Base-by-base conservation (phyloP, 2,329 filamentous ascomycete genomes). In the Microdochium trichocladiopsis region DNA sequence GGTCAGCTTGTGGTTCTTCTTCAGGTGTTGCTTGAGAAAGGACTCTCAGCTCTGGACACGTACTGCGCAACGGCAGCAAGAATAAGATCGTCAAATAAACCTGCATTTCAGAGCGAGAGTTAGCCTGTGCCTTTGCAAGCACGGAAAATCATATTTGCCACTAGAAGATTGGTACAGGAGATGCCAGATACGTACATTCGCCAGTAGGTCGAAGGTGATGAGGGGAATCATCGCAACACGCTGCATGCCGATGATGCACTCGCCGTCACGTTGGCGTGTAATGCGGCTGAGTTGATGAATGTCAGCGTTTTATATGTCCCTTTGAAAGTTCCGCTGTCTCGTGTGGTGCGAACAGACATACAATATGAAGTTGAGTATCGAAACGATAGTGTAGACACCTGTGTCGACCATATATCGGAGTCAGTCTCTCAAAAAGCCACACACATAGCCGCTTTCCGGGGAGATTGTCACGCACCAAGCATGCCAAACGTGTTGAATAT, bases 51-150 rank as follows among this genome's bases (percentile, higher is more conserved):
- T 8, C 2, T 11, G 12, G n/a, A 6, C 12, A 56, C 72, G 60
- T 67, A 83, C 79, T 71, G 53, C 74, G 76, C 1, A 86, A 61
- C 2, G 82, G 82, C n/a, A 79, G 69, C 2, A 87, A 66, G 61
- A 87, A 86, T n/a, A 86, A 68, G 3, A 77, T 69, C 1, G 82
- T 86, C 1, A 86, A 69, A 57, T 85, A 86, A 21, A 83, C 56
- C 72, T 75, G 45, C 12, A 18, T n/a, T n/a, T n/a, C n/a, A n/a
- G n/a, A n/a, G n/a, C n/a, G n/a, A n/a, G n/a, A n/a, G n/a, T n/a
- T n/a, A n/a, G n/a, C n/a, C n/a, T n/a, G n/a, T n/a, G n/a, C n/a
- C n/a, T n/a, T n/a, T n/a, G n/a, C n/a, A n/a, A n/a, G n/a, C n/a
- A n/a, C n/a, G n/a, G n/a, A n/a, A n/a, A n/a, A n/a, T n/a, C n/a